Percentiles rank a stretch among this genome's conserved stretches.
Evolutionary conservation across 192 early-diverging fungal genomes (phyloP).

Genomic region (Coemansia sp.): DNA sequence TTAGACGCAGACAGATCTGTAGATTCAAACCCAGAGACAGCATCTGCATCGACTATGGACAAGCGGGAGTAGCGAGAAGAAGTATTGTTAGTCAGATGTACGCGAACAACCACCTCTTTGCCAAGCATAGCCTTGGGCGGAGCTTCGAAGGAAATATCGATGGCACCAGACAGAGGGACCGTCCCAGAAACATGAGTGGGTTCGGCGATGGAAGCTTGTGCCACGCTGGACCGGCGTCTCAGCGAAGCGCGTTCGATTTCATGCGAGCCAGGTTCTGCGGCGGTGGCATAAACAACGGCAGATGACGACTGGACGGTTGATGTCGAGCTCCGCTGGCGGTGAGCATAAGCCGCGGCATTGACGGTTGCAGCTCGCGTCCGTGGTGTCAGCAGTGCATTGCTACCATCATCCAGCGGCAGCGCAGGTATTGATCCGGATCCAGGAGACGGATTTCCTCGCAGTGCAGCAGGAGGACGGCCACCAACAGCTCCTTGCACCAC

Average conservation of each 20-base stretch:
- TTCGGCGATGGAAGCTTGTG: not conserved
- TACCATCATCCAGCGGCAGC: not conserved
- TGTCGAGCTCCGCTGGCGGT: conserved; percentile 15
- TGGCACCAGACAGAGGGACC: conserved; percentile 11
- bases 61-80: conserved; percentile 23
- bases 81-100: conserved; percentile 39
- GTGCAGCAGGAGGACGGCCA: not conserved
- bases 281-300: not conserved
- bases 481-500: not conserved
- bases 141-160: conserved; percentile 37
- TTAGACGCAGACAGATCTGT: not conserved
- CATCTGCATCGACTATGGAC: conserved; percentile 23
- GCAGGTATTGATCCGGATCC: not conserved
- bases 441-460: not conserved
- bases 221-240: conserved; percentile 7
- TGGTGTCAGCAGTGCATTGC: conserved; percentile 7
- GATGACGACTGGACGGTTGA: conserved; percentile 20
- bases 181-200: not conserved
- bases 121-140: conserved; percentile 33
- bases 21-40: not conserved
- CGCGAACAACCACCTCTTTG: conserved; percentile 25
- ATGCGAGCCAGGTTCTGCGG: not conserved
- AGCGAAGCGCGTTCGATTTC: conserved; percentile 9
- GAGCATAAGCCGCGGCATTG: conserved; percentile 7
- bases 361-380: conserved; percentile 27